Conservation (phyloP, 2,329 filamentous ascomycete species). For the Fonsecaea pedrosoi region DNA sequence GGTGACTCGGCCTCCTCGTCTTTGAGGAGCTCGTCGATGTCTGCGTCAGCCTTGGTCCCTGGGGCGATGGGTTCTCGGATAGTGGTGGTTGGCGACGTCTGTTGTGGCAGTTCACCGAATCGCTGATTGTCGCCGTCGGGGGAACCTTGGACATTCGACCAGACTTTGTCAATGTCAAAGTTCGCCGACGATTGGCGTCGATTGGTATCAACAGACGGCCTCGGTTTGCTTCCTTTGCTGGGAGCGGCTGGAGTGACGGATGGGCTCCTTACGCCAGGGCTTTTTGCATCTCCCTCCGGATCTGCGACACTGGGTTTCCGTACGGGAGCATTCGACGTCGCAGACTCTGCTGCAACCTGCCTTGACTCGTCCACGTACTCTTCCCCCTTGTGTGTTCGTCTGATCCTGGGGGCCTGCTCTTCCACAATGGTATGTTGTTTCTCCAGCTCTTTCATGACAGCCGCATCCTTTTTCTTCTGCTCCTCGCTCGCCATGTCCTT, state of each 20-base stretch:
- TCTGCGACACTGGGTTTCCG: conserved; percentile 43
- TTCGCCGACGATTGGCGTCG: conserved; percentile 62
- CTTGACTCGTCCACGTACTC: conserved; percentile 82
- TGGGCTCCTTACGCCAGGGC: conserved; percentile 38
- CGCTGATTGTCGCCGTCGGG: conserved; percentile 50
- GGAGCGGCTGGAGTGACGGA: conserved; percentile 12
- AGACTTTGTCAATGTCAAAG: conserved; percentile 87
- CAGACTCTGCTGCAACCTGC: conserved; percentile 55
- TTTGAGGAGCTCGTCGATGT: conserved; percentile 86
- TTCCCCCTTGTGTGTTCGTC: conserved; percentile 93
- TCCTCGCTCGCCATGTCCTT: conserved; percentile 94
- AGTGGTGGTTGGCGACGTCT: conserved; percentile 47
- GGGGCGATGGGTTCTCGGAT: conserved; percentile 47
- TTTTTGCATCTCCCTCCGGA: conserved; percentile 47
- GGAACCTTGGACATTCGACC: conserved; percentile 70
- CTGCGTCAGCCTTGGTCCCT: conserved; percentile 72
- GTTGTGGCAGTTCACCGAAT: conserved; percentile 54
- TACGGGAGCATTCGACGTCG: conserved; percentile 55
- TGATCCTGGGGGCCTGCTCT: conserved; percentile 76
- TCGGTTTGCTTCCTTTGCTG: conserved; percentile 40
- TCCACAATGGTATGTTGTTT: conserved; percentile 74
- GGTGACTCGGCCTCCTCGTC: conserved; percentile 82
- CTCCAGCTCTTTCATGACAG: conserved; percentile 64
- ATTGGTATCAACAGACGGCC: conserved; percentile 50
- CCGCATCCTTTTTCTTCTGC: conserved; percentile 69